Percentiles rank a stretch among this genome's conserved stretches.
Evolutionary conservation across 257 asterid genomes (phyloP).

Genomic region (Capsicum pubescens): DNA sequence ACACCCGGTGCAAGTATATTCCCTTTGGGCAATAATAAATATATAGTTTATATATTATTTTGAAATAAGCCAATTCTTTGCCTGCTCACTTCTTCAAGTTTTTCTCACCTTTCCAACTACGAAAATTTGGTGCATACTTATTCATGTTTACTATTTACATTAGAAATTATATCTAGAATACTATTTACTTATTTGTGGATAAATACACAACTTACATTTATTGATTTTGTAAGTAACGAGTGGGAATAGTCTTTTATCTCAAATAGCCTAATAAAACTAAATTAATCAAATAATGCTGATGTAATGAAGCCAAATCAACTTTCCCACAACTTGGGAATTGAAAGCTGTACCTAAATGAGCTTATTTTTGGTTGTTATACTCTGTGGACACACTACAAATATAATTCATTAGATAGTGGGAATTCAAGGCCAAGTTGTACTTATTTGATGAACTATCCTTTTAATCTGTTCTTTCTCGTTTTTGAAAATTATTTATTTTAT

Average conservation of each 20-base stretch:
- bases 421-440: neutral
- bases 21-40: neutral
- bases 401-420: neutral
- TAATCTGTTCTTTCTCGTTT: neutral
- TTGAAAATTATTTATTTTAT: neutral
- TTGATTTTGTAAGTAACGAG: neutral
- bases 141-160: too few species aligned
- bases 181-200: too few species aligned
- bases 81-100: neutral
- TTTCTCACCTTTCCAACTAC: neutral
- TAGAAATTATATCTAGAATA: neutral
- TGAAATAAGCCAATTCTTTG: neutral
- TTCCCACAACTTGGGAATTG: neutral
- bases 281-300: neutral
- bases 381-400: neutral
- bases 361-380: neutral
- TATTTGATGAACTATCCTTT: neutral
- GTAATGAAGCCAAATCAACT: constrained; percentile 1
- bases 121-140: too few species aligned
- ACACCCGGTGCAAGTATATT: neutral
- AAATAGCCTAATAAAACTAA: neutral
- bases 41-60: neutral
- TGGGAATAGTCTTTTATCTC: neutral
- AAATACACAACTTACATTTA: neutral
- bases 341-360: neutral